These are phyloP conservation scores for Apiotrichum domesticum DNA, from an alignment of 1,284 basidiomycete genomes.

Conservation along the genomic window DNA sequence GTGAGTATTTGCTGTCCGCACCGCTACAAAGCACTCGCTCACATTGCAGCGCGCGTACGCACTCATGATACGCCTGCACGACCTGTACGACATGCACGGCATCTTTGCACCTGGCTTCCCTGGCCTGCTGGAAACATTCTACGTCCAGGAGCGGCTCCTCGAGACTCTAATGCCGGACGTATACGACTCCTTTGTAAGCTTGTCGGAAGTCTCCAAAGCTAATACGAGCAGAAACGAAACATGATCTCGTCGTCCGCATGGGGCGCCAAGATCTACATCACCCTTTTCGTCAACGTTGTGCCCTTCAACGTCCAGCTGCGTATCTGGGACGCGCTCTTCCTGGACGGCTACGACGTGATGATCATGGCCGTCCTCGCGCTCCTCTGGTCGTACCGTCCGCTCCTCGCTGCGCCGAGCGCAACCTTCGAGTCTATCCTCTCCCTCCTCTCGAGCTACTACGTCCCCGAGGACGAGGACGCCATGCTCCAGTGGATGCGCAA, in stretches of 20 bases:
- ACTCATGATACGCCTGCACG: slow-evolving; percentile 74
- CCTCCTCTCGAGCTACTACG: slow-evolving; percentile 81
- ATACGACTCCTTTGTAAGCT: slow-evolving; percentile 64
- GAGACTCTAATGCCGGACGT: slow-evolving; percentile 80
- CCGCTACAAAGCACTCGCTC: background rate
- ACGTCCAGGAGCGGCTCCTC: slow-evolving; percentile 82
- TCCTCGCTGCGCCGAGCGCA: slow-evolving; percentile 46
- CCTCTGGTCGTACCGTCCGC: slow-evolving; percentile 66
- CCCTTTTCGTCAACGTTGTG: slow-evolving; percentile 89
- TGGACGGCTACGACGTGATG: slow-evolving; percentile 86
- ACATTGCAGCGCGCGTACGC: slow-evolving; percentile 63
- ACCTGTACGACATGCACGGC: slow-evolving; percentile 78
- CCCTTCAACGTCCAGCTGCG: slow-evolving; percentile 92
- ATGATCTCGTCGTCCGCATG: slow-evolving; percentile 89
- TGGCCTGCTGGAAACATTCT: slow-evolving; percentile 87
- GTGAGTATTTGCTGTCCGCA: slow-evolving; percentile 32
- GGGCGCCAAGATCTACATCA: slow-evolving; percentile 99
- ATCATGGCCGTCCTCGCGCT: slow-evolving; percentile 77
- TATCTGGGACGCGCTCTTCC: slow-evolving; percentile 86
- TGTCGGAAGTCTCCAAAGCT: slow-evolving; percentile 9
- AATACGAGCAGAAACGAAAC: slow-evolving; percentile 57
- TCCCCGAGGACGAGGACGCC: slow-evolving; percentile 77
- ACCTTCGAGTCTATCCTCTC: slow-evolving; percentile 87
- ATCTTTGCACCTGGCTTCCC: slow-evolving; percentile 95
- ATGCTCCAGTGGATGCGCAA: slow-evolving; percentile 73